phyloP scores from a whole-genome alignment of 306 rosid species.

The Sechiopsis laciniata region DNA sequence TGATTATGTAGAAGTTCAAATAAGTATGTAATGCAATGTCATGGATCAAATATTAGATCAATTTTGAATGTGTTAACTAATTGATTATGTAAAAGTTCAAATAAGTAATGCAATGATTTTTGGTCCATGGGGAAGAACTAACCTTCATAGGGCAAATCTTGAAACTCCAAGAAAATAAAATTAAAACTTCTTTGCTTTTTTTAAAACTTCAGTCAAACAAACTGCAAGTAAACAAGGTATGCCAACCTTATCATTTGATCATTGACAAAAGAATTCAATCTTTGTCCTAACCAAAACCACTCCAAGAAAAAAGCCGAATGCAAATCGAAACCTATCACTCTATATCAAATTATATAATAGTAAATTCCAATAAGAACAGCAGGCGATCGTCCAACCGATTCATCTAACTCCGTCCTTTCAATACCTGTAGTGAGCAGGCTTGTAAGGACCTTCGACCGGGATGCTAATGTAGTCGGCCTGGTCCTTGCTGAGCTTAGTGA shows the following conservation, averaged over 20 bases:
- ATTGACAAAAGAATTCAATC: neutral
- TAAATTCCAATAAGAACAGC: neutral
- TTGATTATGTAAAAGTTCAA: too few relatives aligned
- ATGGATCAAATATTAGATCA: too few relatives aligned
- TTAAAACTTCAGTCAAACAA: neutral
- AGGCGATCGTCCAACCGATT: slow-evolving; percentile 4
- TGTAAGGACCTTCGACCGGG: slow-evolving; percentile 91
- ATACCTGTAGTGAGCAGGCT: slow-evolving; percentile 86
- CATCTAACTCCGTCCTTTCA: slow-evolving; percentile 29
- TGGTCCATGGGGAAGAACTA: neutral
- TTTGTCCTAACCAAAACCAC: too few relatives aligned
- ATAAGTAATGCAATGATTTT: too few relatives aligned
- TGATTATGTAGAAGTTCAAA: too few relatives aligned
- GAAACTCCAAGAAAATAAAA: neutral
- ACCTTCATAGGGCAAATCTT: too few relatives aligned
- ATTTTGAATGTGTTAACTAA: too few relatives aligned
- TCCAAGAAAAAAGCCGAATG: too few relatives aligned
- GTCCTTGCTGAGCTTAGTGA: slow-evolving; percentile 71
- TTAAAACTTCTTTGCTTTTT: neutral
- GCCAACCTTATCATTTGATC: slow-evolving; percentile 21
- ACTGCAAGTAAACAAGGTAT: neutral
- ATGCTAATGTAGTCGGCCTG: slow-evolving; percentile 89
- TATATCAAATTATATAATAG: neutral
- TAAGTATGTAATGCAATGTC: too few relatives aligned
- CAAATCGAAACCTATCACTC: neutral